Evolutionary conservation across 2,329 filamentous ascomycete genomes (phyloP).

Genomic region (Didymella sp.): DNA sequence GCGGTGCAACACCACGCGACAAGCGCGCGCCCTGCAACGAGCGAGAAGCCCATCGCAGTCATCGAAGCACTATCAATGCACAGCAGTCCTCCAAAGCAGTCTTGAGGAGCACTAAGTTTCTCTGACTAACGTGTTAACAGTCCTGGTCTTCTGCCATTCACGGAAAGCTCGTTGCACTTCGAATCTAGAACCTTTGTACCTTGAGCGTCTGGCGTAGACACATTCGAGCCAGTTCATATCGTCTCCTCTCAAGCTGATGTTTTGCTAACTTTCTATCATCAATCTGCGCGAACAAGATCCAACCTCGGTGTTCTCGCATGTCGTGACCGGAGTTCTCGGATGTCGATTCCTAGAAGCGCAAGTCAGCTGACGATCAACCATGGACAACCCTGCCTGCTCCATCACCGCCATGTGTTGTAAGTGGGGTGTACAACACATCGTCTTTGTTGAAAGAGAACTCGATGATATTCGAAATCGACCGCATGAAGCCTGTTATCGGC

Average conservation of each 20-base stretch:
- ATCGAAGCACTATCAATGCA: background rate
- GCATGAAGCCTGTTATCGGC: constrained; percentile 23
- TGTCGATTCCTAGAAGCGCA: constrained; percentile 5
- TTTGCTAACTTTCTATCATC: background rate
- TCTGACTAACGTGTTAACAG: background rate
- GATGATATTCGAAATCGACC: constrained; percentile 20
- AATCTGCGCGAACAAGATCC: background rate
- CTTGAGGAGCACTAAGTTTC: background rate
- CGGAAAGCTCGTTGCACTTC: background rate
- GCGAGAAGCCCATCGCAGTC: background rate
- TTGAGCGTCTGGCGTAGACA: background rate
- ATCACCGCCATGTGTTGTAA: background rate
- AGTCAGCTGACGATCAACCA: constrained; percentile 12
- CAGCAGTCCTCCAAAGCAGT: background rate
- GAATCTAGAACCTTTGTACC: background rate
- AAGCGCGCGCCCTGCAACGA: background rate
- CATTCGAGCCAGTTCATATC: background rate
- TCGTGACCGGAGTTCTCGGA: constrained; percentile 2
- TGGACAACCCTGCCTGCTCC: background rate
- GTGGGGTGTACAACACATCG: constrained; percentile 2
- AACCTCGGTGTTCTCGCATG: background rate
- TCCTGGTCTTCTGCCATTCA: background rate
- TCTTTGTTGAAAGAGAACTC: constrained; percentile 2
- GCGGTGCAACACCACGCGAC: constrained; percentile 11
- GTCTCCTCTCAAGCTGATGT: background rate